Evolutionary conservation across 2,329 filamentous ascomycete species (phyloP), one percentile per base, ranked within the genome.

Genomic region (Mycocentrospora acerina): DNA sequence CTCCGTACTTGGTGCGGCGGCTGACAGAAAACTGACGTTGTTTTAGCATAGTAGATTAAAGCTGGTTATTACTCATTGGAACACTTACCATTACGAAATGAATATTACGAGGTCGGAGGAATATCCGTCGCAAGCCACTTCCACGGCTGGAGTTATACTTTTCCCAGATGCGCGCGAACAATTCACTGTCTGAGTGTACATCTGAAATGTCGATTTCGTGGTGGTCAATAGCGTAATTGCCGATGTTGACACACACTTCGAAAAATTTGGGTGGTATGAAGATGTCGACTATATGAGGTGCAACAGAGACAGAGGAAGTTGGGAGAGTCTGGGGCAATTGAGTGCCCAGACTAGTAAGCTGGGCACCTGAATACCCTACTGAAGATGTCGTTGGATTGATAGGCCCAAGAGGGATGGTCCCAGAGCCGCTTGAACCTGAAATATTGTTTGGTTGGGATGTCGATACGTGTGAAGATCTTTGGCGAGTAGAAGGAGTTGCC

Each of bases 11-110:
- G n/a, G 4, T 29, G 16, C 30, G 13, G 11, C 25, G 40, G 18
- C 29, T 34, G 29, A 42, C 24, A 15, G 35, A 34, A 30, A 42
- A 42, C 40, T 42, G n/a, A 14, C 28, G 22, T 7, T 9, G 11
- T 14, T 7, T 34, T 26, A 34, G 22, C 22, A 16, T 7, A 9
- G n/a, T n/a, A n/a, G n/a, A n/a, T n/a, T n/a, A n/a, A 25, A 7
- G 24, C 24, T 25, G 24, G 7, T 12, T 25, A 8, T 34, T 7
- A 12, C 6, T 24, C 12, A 17, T 8, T 10, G 12, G 26, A 19
- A n/a, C 2, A 36, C 37, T n/a, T 30, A 40, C 37, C 37, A 40
- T 35, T 12, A 40, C 37, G 26, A 40, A 40, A 31, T 39, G 28
- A 7, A 42, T 35, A 22, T 42, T 16, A 7, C 30, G 28, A 9